Percentiles rank a stretch among this genome's conserved stretches.
These are phyloP conservation scores for Pyracantha coccinea DNA, from an alignment of 331 rosid genomes.

Conservation along the genomic window DNA sequence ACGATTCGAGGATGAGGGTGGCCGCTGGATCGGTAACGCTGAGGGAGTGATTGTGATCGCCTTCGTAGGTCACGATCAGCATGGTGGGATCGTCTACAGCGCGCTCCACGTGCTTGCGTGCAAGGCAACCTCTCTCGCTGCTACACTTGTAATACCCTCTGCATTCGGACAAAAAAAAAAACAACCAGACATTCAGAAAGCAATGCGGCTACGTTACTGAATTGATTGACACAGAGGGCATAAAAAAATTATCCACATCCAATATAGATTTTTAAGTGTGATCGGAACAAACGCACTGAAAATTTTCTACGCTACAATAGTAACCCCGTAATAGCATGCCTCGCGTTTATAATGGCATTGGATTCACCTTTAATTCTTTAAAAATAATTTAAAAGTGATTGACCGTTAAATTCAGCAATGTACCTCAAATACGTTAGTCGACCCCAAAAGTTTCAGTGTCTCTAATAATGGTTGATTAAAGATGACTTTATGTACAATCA, in stretches of 20 bases:
- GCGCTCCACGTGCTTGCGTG: conserved; percentile 85
- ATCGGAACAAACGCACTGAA: too few relatives aligned
- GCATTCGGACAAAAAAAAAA: neutral
- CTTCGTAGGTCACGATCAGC: conserved; percentile 81
- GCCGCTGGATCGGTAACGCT: conserved; percentile 32
- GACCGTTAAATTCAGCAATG: neutral
- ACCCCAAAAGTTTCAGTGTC: too few relatives aligned
- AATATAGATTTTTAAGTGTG: too few relatives aligned
- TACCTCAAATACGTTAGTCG: too few relatives aligned
- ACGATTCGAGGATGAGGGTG: conserved; percentile 39
- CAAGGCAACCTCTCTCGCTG: conserved; percentile 74
- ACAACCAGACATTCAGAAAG: neutral
- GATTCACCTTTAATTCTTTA: too few relatives aligned
- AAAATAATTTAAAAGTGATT: too few relatives aligned
- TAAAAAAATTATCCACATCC: neutral
- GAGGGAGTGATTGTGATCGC: conserved; percentile 66
- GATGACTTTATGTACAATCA: too few relatives aligned
- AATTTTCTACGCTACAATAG: too few relatives aligned
- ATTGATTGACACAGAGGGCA: neutral
- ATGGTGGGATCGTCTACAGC: conserved; percentile 72
- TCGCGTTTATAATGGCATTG: too few relatives aligned
- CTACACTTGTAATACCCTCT: conserved; percentile 90
- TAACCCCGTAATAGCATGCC: too few relatives aligned
- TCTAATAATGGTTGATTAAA: too few relatives aligned
- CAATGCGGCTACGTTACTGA: neutral